Evolutionary conservation across 2,329 filamentous ascomycete genomes (phyloP), one percentile per base, ranked within the genome.

Genomic region (Ophiocordyceps sinensis): DNA sequence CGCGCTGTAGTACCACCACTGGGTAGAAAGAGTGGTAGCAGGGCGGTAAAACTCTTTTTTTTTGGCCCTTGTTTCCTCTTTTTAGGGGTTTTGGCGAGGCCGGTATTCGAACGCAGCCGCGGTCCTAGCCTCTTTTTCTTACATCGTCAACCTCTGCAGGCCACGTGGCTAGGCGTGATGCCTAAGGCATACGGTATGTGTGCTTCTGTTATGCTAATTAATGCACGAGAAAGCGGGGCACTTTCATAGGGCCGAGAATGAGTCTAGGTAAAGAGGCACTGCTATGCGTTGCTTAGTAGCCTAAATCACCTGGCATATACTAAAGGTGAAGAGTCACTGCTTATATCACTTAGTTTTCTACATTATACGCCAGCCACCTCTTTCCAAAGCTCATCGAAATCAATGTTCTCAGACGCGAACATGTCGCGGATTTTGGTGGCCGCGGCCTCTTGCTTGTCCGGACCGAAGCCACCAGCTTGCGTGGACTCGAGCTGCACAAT

Each of bases 401-500:
- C 74, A n/a, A 94, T 72, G 0, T 75, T 78, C 39, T 88, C 73
- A 36, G 71, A 69, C 46, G 79, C 70, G 56, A 95, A 94, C 56
- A 91, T 66, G 32, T 77, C 73, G 52, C 81, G 76, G 39, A 88
- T 84, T 61, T 87, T 79, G 47, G 75, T 65, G 44, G 85, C 85
- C 1, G 83, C 80, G 36, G 68, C 73, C 42, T 75, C 67, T 61
- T 94, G 86, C 53, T 77, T 73, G 55, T 87, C 82, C 0, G 70
- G 65, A 1, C 80, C 83, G 54, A 94, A 93, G 0, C 84, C 85
- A 15, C 81, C 85, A 0, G 86, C 83, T 49, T 75, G 73, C 30
- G 78, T 81, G 35, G 84, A 81, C 62, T 94, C 87, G 53, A 78
- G 93, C 62, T 95, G 87, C 39, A 95, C 79, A 54, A 93, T 73